A percentile compares a stretch with the other conserved stretches of the same genome.
phyloP scores from a whole-genome alignment of 306 rosid species.

The Begonia masoniana region DNA sequence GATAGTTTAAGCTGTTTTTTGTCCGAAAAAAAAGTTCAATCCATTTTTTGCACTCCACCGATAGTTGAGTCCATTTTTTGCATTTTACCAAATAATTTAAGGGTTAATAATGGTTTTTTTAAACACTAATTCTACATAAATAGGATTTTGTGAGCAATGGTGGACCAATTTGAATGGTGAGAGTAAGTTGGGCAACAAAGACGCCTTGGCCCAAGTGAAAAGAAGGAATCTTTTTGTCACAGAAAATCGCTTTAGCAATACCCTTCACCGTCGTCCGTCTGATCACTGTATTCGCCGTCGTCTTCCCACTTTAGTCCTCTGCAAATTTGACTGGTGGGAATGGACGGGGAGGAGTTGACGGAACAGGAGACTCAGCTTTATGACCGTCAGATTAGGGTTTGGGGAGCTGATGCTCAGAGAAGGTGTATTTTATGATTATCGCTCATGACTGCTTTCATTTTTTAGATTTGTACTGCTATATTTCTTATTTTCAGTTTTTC shows the following conservation, averaged over 20 bases:
- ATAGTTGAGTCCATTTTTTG: too few species aligned
- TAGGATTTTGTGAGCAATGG: too few species aligned
- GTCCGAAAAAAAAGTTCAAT: too few species aligned
- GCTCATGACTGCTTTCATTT: neutral
- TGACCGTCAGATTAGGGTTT: slow-evolving; percentile 98
- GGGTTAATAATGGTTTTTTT: too few species aligned
- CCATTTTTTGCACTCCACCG: too few species aligned
- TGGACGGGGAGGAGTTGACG: slow-evolving; percentile 92
- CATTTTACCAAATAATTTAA: too few species aligned
- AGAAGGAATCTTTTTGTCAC: neutral
- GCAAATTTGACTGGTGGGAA: slow-evolving; percentile 29
- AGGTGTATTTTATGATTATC: slow-evolving; percentile 25
- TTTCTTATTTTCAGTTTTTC: neutral
- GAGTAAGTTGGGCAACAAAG: too few species aligned
- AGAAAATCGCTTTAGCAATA: neutral
- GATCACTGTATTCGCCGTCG: neutral
- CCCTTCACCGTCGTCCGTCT: too few species aligned
- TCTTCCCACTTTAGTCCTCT: slow-evolving; percentile 1
- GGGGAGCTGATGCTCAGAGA: slow-evolving; percentile 99
- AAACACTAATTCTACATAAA: too few species aligned
- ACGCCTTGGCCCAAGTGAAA: neutral
- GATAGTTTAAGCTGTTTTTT: too few species aligned
- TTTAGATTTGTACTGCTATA: neutral
- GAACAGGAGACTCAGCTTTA: slow-evolving; percentile 92
- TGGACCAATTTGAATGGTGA: too few species aligned